Conservation (phyloP, 2,329 filamentous ascomycete species). For the Aspergillus costaricaensis region DNA sequence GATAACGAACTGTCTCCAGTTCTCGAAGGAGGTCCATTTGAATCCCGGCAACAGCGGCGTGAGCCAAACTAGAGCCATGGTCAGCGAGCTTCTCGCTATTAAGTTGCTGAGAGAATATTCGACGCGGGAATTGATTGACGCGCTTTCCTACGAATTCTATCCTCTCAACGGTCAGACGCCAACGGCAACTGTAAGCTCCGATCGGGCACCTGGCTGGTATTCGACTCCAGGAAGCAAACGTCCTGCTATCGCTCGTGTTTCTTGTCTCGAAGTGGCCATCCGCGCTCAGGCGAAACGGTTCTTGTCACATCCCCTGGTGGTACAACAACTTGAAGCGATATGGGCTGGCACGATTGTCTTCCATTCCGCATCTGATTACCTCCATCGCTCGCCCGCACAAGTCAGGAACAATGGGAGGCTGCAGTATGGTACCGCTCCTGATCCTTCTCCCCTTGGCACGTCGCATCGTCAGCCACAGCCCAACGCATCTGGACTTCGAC, state of each 20-base stretch:
- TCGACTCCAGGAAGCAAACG: conserved; percentile 45
- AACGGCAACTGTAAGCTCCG: conserved; percentile 38
- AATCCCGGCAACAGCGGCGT: conserved; percentile 83
- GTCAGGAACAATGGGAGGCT: conserved; percentile 26
- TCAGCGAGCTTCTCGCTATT: conserved; percentile 88
- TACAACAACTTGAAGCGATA: conserved; percentile 94
- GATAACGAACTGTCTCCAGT: conserved; percentile 92
- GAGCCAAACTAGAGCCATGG: conserved; percentile 79
- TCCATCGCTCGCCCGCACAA: conserved; percentile 65
- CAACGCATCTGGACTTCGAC: conserved; percentile 46
- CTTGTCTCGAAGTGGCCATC: conserved; percentile 89
- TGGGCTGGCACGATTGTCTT: conserved; percentile 97
- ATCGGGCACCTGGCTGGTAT: conserved; percentile 39
- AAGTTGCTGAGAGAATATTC: conserved; percentile 87
- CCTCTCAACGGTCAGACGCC: conserved; percentile 78
- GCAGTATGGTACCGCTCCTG: conserved; percentile 31
- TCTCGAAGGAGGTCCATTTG: conserved; percentile 79
- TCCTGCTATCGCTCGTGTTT: conserved; percentile 71
- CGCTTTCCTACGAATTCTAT: conserved; percentile 91
- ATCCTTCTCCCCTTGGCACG: conserved; percentile 13
- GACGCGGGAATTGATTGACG: conserved; percentile 88
- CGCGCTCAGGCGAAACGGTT: conserved; percentile 91
- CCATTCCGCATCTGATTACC: conserved; percentile 80
- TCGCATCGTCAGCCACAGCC: conserved; percentile 17
- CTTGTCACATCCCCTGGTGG: conserved; percentile 84